Evolutionary conservation across 1,139 yeast genomes (phyloP).

Genomic region (Debaryomycetaceae sp.): DNA sequence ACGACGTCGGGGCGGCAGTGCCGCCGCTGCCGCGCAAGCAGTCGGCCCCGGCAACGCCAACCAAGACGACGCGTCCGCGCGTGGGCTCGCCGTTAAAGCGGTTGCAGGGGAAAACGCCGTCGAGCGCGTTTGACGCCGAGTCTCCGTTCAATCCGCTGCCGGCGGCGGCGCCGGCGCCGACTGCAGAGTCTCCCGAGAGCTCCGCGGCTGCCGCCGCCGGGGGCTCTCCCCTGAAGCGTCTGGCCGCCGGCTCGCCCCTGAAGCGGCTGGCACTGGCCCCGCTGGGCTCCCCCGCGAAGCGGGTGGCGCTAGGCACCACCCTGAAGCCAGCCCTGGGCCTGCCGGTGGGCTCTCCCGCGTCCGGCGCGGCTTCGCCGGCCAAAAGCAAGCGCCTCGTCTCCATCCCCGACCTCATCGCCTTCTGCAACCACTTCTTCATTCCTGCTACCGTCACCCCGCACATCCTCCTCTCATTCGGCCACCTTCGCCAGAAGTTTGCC

Average conservation of each 20-base stretch:
- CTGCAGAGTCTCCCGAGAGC: neutral
- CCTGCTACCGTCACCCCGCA: slow-evolving; percentile 49
- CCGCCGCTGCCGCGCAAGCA: slow-evolving; percentile 9
- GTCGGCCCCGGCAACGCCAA: slow-evolving; percentile 12
- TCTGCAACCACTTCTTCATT: slow-evolving; percentile 61
- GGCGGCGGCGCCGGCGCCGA: neutral
- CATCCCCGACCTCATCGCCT: slow-evolving; percentile 50
- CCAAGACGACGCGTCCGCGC: slow-evolving; percentile 15
- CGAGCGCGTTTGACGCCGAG: slow-evolving; percentile 17
- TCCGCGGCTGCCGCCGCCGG: neutral
- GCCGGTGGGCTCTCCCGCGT: neutral
- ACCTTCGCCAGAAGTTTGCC: slow-evolving; percentile 46
- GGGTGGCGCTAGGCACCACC: no score
- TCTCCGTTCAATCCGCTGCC: slow-evolving; percentile 32
- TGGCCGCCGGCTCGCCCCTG: no score
- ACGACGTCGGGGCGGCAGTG: slow-evolving; percentile 38
- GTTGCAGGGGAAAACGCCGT: slow-evolving; percentile 14
- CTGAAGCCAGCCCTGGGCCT: neutral
- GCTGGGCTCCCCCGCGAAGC: no score
- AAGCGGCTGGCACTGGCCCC: no score
- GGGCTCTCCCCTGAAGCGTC: no score
- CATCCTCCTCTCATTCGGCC: slow-evolving; percentile 47
- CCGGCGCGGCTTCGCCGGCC: slow-evolving; percentile 5
- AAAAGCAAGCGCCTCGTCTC: slow-evolving; percentile 18
- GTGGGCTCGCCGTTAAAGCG: slow-evolving; percentile 28